Base-by-base conservation (phyloP, 1,139 yeast genomes). In the Blastobotrys indianensis region DNA sequence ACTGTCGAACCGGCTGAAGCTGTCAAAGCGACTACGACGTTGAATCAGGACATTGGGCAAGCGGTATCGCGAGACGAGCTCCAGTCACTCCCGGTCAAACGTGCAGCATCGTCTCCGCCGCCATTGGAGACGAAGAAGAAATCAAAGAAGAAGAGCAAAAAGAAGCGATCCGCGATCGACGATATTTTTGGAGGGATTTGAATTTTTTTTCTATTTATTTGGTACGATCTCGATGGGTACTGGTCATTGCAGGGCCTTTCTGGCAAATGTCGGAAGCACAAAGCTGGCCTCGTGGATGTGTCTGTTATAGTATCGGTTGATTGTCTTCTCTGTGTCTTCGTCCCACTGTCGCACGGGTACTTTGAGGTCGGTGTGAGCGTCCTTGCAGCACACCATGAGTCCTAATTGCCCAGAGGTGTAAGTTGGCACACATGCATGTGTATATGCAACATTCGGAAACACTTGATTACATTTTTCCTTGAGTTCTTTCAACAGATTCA, bases 321-420 rank as follows among this genome's bases (percentile, higher is more conserved):
- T 66, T 61, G 76, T 70, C 29, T 66, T 68, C 62, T 85, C 95
- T 56, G 77, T 78, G 51, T 76, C 82, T 41, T 73, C 76, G 45
- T 78, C 62, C 70, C 86, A 72, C 44, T 74, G 74, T 67, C 96
- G 79, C 54, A 78, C 59, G 46, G 97, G 95, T 54, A 68, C 73
- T 59, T 70, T 73, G 49, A 87, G 82, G 52, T 80, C 72, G 43
- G 81, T 81, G 23, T 70, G 61, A 25, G 76, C 64, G 64, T 85
- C 84, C 72, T 87, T 87, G 52, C 83, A 77, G 66, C 95, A 86
- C 44, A 88, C 88, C 95, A 88, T 86, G 70, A 88, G 83, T 17
- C 96, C 97, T 62, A 88, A 82, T 60, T 88, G 92, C 51, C 97
- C 97, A 28, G 94, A 80, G 53, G 97, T 94, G 63, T 88, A 88